A percentile compares a stretch with the other conserved stretches of the same genome.
Evolutionary conservation across 345 rosid species (phyloP).

Genomic region (Gossypium longicalyx): DNA sequence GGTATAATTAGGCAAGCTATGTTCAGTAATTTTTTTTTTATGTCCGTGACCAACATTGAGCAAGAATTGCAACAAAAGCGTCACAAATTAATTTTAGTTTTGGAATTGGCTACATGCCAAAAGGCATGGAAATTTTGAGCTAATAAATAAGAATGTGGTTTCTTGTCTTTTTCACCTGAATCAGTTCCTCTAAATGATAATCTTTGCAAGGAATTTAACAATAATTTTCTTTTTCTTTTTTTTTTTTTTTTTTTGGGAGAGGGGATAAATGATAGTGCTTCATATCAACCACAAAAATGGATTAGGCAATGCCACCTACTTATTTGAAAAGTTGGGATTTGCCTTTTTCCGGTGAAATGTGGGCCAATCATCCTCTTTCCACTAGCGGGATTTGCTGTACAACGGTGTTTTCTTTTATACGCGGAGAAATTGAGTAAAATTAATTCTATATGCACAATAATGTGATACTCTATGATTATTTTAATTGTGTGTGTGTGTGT

Average conservation of each 20-base stretch:
- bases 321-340: neutral
- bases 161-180: neutral
- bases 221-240: no score
- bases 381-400: neutral
- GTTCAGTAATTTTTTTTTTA: no score
- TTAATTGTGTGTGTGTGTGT: neutral
- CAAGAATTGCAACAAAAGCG: no score
- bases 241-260: rapidly evolving
- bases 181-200: neutral
- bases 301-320: neutral
- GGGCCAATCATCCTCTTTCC: neutral
- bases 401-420: neutral
- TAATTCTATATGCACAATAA: neutral
- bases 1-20: neutral
- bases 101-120: no score
- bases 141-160: no score
- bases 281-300: neutral
- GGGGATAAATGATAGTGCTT: neutral
- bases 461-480: neutral
- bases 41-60: no score
- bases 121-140: neutral
- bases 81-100: no score
- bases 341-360: neutral
- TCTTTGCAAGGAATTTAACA: neutral
- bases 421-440: neutral